Evolutionary conservation across 1,284 basidiomycete species (phyloP).

Genomic region (Papiliotrema fonsecae): DNA sequence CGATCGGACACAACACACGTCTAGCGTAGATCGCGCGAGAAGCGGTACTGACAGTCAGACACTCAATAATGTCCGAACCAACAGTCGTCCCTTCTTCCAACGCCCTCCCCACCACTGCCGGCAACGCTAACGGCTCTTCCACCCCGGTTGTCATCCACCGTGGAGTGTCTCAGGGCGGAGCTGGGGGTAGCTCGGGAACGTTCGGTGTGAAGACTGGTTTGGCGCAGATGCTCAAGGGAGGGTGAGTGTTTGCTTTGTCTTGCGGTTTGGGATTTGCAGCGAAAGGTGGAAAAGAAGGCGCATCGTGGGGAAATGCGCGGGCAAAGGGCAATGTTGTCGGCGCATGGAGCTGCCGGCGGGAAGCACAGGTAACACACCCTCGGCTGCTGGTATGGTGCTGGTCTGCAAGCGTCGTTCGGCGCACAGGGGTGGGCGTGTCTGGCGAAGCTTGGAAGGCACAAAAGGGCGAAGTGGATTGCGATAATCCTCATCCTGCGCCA

Average conservation of each 20-base stretch:
- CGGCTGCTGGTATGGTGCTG: no score
- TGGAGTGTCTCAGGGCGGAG: constrained; percentile 11
- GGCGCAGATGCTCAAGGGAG: constrained; percentile 87
- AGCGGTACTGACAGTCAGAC: no score
- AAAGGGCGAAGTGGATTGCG: not conserved
- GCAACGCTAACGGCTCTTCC: constrained; percentile 40
- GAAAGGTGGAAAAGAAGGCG: not conserved
- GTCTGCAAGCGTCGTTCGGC: no score
- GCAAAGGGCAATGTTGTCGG: no score
- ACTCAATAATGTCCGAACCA: constrained; percentile 36
- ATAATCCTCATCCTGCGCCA: not conserved
- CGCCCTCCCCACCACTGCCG: constrained; percentile 23
- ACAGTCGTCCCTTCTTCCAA: constrained; percentile 37
- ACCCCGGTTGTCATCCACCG: constrained; percentile 24
- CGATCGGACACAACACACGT: no score
- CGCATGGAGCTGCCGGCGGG: no score
- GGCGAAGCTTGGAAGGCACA: not conserved
- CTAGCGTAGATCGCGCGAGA: no score
- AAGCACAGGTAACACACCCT: no score
- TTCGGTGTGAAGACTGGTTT: constrained; percentile 91
- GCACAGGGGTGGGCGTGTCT: no score
- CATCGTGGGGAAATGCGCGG: not conserved
- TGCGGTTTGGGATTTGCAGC: not conserved
- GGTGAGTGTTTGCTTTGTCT: constrained; percentile 25
- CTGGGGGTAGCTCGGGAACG: constrained; percentile 59